Conservation (phyloP, 2,329 filamentous ascomycete genomes). For the Hymenoscyphus infarciens region DNA sequence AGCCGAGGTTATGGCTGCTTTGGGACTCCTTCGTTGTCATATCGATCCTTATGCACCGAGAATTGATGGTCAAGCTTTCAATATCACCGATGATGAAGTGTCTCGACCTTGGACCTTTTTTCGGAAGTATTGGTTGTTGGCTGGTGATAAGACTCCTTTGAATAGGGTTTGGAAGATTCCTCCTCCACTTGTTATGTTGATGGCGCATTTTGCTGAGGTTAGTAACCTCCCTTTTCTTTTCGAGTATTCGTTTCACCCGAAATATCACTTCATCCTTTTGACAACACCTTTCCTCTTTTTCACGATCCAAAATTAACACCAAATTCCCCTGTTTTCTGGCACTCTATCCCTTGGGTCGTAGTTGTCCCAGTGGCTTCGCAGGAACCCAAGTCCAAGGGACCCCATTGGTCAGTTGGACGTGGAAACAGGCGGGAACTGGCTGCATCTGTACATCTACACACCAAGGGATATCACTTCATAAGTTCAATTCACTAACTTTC, state of each 20-base stretch:
- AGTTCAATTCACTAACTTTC: neutral
- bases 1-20: slow-evolving; percentile 43
- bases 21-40: slow-evolving; percentile 31
- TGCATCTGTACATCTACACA: neutral
- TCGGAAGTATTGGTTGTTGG: slow-evolving; percentile 23
- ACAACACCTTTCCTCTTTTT: neutral
- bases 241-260: neutral
- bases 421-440: neutral
- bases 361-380: neutral
- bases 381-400: too few relatives aligned
- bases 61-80: slow-evolving; percentile 26
- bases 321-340: neutral
- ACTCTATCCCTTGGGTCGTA: neutral
- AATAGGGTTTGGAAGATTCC: slow-evolving; percentile 23
- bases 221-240: neutral
- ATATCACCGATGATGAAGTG: slow-evolving; percentile 26
- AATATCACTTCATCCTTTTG: neutral
- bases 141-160: slow-evolving; percentile 23
- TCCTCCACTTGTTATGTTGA: slow-evolving; percentile 20
- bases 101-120: slow-evolving; percentile 24
- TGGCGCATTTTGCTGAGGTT: slow-evolving; percentile 23
- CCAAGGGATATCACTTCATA: too few relatives aligned
- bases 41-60: slow-evolving; percentile 17
- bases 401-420: too few relatives aligned
- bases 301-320: neutral